Conservation (phyloP, 805 yeast species). For the Saturnispora halmiae region DNA sequence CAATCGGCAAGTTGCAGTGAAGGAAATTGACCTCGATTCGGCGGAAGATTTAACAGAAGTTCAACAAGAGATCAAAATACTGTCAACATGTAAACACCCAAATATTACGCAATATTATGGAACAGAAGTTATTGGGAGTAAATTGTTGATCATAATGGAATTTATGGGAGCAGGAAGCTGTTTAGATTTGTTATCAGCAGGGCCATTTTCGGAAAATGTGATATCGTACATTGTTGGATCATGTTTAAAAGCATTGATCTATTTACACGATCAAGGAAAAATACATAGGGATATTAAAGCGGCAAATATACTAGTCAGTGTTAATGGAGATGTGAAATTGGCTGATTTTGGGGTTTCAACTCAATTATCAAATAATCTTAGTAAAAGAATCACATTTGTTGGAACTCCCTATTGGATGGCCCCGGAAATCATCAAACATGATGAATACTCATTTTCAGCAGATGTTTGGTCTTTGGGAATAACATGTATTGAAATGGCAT, state of each 20-base stretch:
- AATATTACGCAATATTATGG: conserved; percentile 65
- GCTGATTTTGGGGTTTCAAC: conserved; percentile 98
- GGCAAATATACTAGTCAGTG: conserved; percentile 72
- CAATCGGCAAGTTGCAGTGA: conserved; percentile 44
- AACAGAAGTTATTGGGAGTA: conserved; percentile 58
- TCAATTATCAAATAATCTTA: conserved; percentile 47
- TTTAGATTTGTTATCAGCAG: conserved; percentile 50
- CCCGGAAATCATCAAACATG: conserved; percentile 46
- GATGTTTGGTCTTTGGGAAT: conserved; percentile 79
- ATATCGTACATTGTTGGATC: conserved; percentile 48
- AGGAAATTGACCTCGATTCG: conserved; percentile 64
- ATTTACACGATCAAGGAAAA: conserved; percentile 62
- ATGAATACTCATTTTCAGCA: conserved; percentile 58
- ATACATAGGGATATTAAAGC: conserved; percentile 94
- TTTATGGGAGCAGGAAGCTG: conserved; percentile 72
- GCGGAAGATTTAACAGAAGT: conserved; percentile 66
- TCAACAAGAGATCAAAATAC: conserved; percentile 59
- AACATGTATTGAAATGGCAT: conserved; percentile 63
- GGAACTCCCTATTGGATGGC: conserved; percentile 62
- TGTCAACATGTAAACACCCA: conserved; percentile 54
- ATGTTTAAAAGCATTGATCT: conserved; percentile 50
- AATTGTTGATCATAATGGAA: conserved; percentile 78
- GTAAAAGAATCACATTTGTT: conserved; percentile 43
- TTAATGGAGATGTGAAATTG: conserved; percentile 66
- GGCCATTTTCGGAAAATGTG: conserved; percentile 48